Evolutionary conservation across 805 yeast species (phyloP).

Genomic region (Tetrapisispora iriomotensis): DNA sequence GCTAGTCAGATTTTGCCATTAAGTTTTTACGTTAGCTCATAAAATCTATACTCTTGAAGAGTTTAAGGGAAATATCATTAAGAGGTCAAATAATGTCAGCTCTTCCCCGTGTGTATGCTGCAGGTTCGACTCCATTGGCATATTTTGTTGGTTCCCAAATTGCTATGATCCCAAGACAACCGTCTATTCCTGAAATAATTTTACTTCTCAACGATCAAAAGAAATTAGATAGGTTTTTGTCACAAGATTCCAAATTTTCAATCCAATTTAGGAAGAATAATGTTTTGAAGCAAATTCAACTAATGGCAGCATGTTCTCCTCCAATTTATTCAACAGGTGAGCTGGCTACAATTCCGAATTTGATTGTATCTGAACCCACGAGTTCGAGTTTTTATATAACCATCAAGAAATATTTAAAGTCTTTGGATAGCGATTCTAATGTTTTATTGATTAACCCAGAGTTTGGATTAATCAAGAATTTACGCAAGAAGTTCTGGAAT

Average conservation of each 20-base stretch:
- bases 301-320: conserved; percentile 27
- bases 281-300: conserved; percentile 9
- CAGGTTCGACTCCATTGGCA: conserved; percentile 36
- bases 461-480: conserved; percentile 48
- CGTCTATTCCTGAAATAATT: conserved; percentile 32
- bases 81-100: conserved; percentile 12
- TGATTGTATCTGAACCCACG: conserved; percentile 53
- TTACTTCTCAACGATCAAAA: conserved; percentile 35
- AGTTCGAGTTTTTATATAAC: conserved; percentile 46
- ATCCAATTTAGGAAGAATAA: conserved; percentile 15
- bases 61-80: too few relatives aligned
- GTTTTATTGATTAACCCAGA: conserved; percentile 62
- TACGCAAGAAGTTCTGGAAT: conserved; percentile 49
- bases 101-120: conserved; percentile 31
- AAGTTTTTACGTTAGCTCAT: too few relatives aligned
- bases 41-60: too few relatives aligned
- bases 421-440: conserved; percentile 39
- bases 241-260: conserved; percentile 33
- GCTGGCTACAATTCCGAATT: conserved; percentile 33
- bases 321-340: conserved; percentile 25
- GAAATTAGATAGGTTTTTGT: conserved; percentile 34
- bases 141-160: conserved; percentile 37
- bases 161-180: conserved; percentile 31
- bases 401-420: conserved; percentile 35
- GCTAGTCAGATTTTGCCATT: too few relatives aligned